Conservation (phyloP, 352 stramenopile species). For the Pythium biforme region DNA sequence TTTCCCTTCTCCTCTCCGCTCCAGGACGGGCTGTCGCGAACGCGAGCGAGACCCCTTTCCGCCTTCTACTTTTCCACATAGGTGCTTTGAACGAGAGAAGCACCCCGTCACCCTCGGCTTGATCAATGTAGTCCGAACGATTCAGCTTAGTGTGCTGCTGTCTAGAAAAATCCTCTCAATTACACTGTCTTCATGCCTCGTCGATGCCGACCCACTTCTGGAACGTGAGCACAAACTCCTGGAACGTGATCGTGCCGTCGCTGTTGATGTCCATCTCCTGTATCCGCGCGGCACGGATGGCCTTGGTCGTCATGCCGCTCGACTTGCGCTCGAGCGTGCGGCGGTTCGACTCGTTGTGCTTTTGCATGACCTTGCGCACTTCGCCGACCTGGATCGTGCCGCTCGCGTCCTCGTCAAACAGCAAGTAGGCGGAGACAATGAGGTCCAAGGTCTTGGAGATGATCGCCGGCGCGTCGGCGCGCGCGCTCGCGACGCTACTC, state of each 20-base stretch:
- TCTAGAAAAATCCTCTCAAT: background rate
- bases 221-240: constrained; percentile 89
- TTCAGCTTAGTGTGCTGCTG: background rate
- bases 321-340: constrained; percentile 46
- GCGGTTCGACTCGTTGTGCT: constrained; percentile 36
- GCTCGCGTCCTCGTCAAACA: constrained; percentile 84
- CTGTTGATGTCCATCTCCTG: constrained; percentile 86
- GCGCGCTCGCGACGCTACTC: constrained; percentile 6
- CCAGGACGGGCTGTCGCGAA: background rate
- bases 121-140: constrained; percentile 1
- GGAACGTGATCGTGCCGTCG: constrained; percentile 88
- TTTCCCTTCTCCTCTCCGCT: background rate
- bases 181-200: constrained; percentile 20
- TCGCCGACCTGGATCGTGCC: constrained; percentile 80
- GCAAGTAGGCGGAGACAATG: constrained; percentile 80
- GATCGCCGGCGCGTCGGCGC: constrained; percentile 37
- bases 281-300: constrained; percentile 72
- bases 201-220: constrained; percentile 83
- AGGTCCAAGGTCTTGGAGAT: constrained; percentile 78
- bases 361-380: constrained; percentile 63
- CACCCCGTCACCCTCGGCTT: background rate
- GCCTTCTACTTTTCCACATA: background rate
- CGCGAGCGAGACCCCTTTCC: background rate
- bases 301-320: constrained; percentile 57
- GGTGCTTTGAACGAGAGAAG: constrained; percentile 9